Percentiles rank a stretch among this genome's conserved stretches.
Evolutionary conservation across 805 yeast species (phyloP).

Genomic region (Candida stauntonica): DNA sequence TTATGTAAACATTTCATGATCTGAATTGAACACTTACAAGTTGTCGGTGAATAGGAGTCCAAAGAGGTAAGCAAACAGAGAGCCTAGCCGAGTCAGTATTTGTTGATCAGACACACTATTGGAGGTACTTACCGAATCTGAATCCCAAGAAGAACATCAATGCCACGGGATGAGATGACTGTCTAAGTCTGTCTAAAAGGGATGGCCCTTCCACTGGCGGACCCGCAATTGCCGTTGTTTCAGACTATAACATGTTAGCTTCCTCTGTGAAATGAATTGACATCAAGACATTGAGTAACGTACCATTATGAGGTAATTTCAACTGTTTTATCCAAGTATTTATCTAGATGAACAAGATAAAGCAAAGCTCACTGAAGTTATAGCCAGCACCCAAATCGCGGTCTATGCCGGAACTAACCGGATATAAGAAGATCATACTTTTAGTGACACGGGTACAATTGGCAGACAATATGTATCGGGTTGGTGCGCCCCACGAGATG

Average conservation of each 20-base stretch:
- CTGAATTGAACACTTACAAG: conserved; percentile 32
- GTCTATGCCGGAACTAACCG: too few relatives aligned
- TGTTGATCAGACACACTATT: too few relatives aligned
- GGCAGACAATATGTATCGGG: too few relatives aligned
- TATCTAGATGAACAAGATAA: too few relatives aligned
- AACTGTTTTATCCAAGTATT: too few relatives aligned
- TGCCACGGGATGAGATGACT: conserved; percentile 84
- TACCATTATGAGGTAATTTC: too few relatives aligned
- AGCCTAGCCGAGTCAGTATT: conserved; percentile 35
- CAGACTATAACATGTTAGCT: conserved; percentile 19
- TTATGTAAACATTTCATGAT: background rate
- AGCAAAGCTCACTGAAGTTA: too few relatives aligned
- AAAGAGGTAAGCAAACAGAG: conserved; percentile 62
- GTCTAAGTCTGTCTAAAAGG: conserved; percentile 38
- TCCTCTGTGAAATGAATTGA: background rate
- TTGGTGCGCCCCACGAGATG: too few relatives aligned
- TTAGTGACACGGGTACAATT: too few relatives aligned
- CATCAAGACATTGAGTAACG: too few relatives aligned
- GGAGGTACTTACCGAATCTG: conserved; percentile 39
- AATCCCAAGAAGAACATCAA: conserved; percentile 57
- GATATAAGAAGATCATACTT: too few relatives aligned
- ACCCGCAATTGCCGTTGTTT: conserved; percentile 8
- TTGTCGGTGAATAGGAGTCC: conserved; percentile 65
- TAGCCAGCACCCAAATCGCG: too few relatives aligned
- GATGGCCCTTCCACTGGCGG: conserved; percentile 10